Evolutionary conservation across 495 filamentous ascomycete species (phyloP).

Genomic region (Penicillium mononematosum): DNA sequence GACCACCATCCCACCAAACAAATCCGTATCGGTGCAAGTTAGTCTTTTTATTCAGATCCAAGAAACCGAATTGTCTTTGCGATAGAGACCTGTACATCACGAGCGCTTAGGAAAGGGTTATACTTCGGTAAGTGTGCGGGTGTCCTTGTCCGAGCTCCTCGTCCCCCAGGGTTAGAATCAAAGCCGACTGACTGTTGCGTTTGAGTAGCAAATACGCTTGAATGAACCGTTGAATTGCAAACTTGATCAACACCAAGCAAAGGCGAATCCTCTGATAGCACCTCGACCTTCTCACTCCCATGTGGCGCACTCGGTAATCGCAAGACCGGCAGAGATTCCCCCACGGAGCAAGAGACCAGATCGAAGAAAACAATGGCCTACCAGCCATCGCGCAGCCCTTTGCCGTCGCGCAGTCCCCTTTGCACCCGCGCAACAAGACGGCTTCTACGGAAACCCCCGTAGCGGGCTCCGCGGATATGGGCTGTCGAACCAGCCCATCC

Average conservation of each 20-base stretch:
- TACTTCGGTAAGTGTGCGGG: slow-evolving; percentile 1
- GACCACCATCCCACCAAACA: slow-evolving; percentile 1
- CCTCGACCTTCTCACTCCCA: background rate
- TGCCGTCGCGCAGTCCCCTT: slow-evolving; percentile 34
- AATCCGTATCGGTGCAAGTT: background rate
- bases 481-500: slow-evolving; percentile 24
- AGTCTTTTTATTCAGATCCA: background rate
- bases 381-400: slow-evolving; percentile 32
- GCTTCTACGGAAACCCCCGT: slow-evolving; percentile 57
- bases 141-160: background rate
- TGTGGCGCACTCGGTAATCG: slow-evolving; percentile 10
- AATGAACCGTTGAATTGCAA: background rate
- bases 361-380: slow-evolving; percentile 6
- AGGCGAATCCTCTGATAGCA: background rate
- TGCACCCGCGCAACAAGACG: slow-evolving; percentile 62
- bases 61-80: background rate
- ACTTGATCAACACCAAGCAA: background rate
- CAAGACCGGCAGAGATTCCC: slow-evolving; percentile 1
- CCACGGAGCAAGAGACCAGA: background rate
- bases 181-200: background rate
- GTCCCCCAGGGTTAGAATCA: background rate
- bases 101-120: background rate
- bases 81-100: background rate
- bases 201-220: background rate
- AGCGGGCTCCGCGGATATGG: slow-evolving; percentile 40